Base-by-base conservation (phyloP, 1,139 yeast species). In the Eremothecium cymbalariae region DNA sequence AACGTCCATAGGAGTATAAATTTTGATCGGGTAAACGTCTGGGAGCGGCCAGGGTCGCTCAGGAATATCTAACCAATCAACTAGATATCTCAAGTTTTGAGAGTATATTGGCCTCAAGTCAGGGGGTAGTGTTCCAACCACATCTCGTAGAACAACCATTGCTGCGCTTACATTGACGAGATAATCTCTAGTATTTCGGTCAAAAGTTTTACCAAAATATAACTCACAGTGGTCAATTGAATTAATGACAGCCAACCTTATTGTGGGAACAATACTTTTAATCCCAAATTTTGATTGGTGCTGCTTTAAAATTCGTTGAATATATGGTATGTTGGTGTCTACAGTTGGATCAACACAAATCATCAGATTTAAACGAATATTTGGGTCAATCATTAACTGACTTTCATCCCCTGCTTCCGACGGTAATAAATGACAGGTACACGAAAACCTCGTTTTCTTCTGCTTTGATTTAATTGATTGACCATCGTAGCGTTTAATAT, bases 91-190 rank as follows among this genome's bases (percentile, higher is more conserved):
- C 43, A 86, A 63, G 37, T 78, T 72, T 45, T 78, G 81, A 29
- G 75, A 67, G 54, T 80, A 84, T 11, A 83, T 74, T 7, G 93
- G 88, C 51, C 81, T 68, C 33, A 85, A 61, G 47, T 80, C 94
- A 0, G 85, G 80, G 2, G 95, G 94, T 30, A 88, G 57, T 28
- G 73, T 70, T 4, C 97, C 97, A n/a, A 82, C 85, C 41, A 77
- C 70, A 47, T 81, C 94, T 48, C 95, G 64, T 36, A 85, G 60
- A 29, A 88, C 85, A 3, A 86, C 95, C 11, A 82, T 71, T 1
- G 94, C 85, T 1, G 95, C 84, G 2, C 88, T 76, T 13, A 82
- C 73, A 30, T 73, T 74, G 45, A 75, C 79, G 34, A 83, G 60
- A 48, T 74, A 73, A 17, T 68, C 66, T 15, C 62, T 58, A 8